A percentile compares a stretch with the other conserved stretches of the same genome.
These are phyloP conservation scores for Fusarium sp. DNA, from an alignment of 2,329 filamentous ascomycete species.

Conservation along the genomic window DNA sequence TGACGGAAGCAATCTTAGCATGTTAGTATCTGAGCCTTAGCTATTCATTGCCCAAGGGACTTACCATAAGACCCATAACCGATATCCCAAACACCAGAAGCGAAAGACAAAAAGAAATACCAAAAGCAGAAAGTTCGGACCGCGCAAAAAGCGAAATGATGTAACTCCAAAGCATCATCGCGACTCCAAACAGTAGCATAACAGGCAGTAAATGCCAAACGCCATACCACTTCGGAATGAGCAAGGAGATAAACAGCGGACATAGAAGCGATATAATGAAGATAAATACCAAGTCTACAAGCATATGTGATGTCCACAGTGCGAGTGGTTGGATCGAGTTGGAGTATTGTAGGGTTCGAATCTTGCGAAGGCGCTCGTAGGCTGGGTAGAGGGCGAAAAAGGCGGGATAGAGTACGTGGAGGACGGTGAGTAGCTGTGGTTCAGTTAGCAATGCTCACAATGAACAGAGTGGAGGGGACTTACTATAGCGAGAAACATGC, in stretches of 20 bases:
- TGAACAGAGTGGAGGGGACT: background rate
- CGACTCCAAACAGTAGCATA: background rate
- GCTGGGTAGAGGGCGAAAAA: constrained; percentile 21
- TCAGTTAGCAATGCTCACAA: background rate
- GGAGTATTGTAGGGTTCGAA: constrained; percentile 23
- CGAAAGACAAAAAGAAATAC: background rate
- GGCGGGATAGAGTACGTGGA: constrained; percentile 15
- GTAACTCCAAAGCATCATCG: constrained; percentile 7
- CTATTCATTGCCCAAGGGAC: background rate
- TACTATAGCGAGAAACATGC: constrained; percentile 6
- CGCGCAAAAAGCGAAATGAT: background rate
- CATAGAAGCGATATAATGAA: background rate
- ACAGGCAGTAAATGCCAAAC: constrained; percentile 3
- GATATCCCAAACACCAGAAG: constrained; percentile 8
- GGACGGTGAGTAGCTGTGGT: constrained; percentile 5
- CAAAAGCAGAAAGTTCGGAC: constrained; percentile 1
- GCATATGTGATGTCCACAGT: constrained; percentile 7
- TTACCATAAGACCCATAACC: background rate
- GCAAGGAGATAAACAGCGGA: background rate
- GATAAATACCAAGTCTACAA: constrained; percentile 7
- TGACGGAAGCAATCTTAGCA: background rate
- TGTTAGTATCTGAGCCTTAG: background rate
- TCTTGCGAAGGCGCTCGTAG: constrained; percentile 13
- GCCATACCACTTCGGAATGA: constrained; percentile 5
- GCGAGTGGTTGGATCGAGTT: constrained; percentile 13